Conservation (phyloP, 768 basidiomycete genomes). For the Leucocoprinus sp. region DNA sequence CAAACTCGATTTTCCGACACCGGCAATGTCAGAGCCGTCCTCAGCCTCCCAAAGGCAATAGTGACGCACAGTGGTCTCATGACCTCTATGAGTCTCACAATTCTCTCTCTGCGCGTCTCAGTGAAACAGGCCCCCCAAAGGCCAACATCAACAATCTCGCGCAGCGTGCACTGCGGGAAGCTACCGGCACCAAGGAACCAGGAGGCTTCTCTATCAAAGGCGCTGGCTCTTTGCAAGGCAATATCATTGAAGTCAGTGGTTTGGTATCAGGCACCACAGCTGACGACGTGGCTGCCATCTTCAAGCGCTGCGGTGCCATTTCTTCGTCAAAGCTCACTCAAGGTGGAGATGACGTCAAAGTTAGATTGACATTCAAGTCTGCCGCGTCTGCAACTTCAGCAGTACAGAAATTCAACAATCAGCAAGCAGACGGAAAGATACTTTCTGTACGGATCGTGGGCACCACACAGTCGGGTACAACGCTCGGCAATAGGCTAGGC, state of each 20-base stretch:
- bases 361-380: slow-evolving; percentile 68
- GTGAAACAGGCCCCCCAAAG: slow-evolving; percentile 38
- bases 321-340: slow-evolving; percentile 35
- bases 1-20: slow-evolving; percentile 18
- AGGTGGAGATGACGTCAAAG: slow-evolving; percentile 37
- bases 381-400: slow-evolving; percentile 55
- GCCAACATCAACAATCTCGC: slow-evolving; percentile 42
- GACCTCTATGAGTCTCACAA: slow-evolving; percentile 59
- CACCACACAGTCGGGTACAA: slow-evolving; percentile 35
- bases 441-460: slow-evolving; percentile 61
- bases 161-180: slow-evolving; percentile 59
- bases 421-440: slow-evolving; percentile 75
- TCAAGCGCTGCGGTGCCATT: slow-evolving; percentile 70
- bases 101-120: slow-evolving; percentile 52
- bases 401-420: slow-evolving; percentile 68
- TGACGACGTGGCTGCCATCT: slow-evolving; percentile 81
- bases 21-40: slow-evolving; percentile 35
- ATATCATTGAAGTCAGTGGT: slow-evolving; percentile 69
- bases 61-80: slow-evolving; percentile 63
- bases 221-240: slow-evolving; percentile 46
- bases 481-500: slow-evolving; percentile 51
- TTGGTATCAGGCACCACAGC: slow-evolving; percentile 70
- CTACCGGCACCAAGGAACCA: slow-evolving; percentile 22
- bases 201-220: slow-evolving; percentile 55
- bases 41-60: slow-evolving; percentile 55